These are phyloP conservation scores for Syzygium malaccense DNA, from an alignment of 441 rosid genomes.

Conservation along the genomic window DNA sequence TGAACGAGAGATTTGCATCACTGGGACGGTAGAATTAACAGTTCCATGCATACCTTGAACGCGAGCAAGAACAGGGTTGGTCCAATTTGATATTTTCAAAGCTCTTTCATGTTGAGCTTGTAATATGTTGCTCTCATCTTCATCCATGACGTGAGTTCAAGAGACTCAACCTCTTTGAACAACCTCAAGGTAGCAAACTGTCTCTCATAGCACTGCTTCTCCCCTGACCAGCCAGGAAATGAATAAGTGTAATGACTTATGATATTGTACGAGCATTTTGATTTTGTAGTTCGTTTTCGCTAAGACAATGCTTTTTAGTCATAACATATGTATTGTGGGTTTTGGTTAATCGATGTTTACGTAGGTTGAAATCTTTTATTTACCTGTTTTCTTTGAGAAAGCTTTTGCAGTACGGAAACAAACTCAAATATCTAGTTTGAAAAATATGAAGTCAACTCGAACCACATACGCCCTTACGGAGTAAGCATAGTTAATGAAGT, in stretches of 20 bases:
- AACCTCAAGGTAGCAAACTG: constrained; percentile 15
- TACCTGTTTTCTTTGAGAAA: not conserved
- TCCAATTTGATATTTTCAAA: constrained; percentile 6
- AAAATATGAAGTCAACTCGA: not conserved
- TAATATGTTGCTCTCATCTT: not conserved
- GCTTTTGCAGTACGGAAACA: not conserved
- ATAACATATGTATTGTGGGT: not conserved
- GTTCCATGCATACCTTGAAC: not conserved
- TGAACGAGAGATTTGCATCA: not conserved
- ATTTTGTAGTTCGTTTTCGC: not conserved
- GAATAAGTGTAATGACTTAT: not conserved
- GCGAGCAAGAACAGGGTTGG: constrained; percentile 2
- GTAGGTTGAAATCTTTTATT: not conserved
- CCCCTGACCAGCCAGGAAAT: not conserved
- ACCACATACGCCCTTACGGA: not conserved
- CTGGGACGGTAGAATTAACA: not conserved
- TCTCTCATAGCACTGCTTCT: constrained; percentile 17
- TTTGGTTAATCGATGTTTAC: not conserved
- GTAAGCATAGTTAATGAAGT: not conserved
- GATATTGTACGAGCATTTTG: not conserved
- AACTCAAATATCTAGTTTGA: not conserved
- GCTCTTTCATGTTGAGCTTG: constrained; percentile 17
- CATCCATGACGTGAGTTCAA: not conserved
- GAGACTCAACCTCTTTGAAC: constrained; percentile 16
- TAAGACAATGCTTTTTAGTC: not conserved